phyloP scores from a whole-genome alignment of 176 grass and related monocot genomes.

The Chrysopogon serrulatus region DNA sequence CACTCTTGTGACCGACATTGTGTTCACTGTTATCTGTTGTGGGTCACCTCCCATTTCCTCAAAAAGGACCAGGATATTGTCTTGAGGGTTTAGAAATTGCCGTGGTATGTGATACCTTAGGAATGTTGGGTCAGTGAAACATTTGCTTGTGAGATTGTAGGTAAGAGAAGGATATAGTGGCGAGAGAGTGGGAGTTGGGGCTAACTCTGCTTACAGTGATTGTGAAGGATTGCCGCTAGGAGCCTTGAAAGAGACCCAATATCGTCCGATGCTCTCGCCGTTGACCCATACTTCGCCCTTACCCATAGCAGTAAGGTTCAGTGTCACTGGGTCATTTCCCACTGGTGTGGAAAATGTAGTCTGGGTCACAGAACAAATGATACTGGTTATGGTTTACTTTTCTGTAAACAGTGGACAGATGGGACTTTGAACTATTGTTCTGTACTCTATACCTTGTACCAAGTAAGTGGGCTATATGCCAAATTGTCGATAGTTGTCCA shows the following conservation, averaged over 20 bases:
- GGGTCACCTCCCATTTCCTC: slow-evolving; percentile 86
- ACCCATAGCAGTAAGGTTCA: slow-evolving; percentile 84
- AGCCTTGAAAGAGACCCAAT: slow-evolving; percentile 70
- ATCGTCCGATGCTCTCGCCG: slow-evolving; percentile 83
- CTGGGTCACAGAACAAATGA: slow-evolving; percentile 40
- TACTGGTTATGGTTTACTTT: neutral
- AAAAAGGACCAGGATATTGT: slow-evolving; percentile 65
- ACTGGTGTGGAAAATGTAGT: slow-evolving; percentile 60
- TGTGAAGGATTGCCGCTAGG: slow-evolving; percentile 67
- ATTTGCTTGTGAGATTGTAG: neutral
- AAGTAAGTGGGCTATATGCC: slow-evolving; percentile 42
- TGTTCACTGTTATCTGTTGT: slow-evolving; percentile 63
- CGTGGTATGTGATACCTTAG: slow-evolving; percentile 87
- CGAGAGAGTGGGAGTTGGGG: neutral
- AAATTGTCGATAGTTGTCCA: slow-evolving; percentile 54
- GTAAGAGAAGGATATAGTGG: neutral
- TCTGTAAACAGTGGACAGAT: neutral
- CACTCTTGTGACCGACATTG: slow-evolving; percentile 41
- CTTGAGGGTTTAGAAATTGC: slow-evolving; percentile 44
- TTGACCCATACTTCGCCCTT: slow-evolving; percentile 93
- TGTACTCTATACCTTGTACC: slow-evolving; percentile 67
- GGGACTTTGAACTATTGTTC: neutral
- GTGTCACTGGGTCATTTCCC: slow-evolving; percentile 51
- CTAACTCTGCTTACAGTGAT: slow-evolving; percentile 43
- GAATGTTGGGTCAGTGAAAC: neutral